Evolutionary conservation across 2,329 filamentous ascomycete genomes (phyloP), one percentile per base, ranked within the genome.

Genomic region (Lasiodiplodia sp.): DNA sequence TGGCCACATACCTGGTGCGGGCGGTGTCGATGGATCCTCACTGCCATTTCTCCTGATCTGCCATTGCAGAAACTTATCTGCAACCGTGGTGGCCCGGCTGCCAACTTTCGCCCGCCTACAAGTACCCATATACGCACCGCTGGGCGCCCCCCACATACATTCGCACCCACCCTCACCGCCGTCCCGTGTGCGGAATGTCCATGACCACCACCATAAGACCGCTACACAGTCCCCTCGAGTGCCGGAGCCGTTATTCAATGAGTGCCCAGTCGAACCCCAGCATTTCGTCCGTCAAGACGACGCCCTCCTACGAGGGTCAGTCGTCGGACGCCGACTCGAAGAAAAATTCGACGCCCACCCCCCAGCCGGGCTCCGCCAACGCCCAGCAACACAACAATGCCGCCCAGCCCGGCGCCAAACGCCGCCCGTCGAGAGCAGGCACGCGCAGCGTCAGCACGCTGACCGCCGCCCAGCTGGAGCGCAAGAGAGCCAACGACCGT

Each of bases 401-500:
- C 44, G 44, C 53, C 8, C 66, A 68, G 67, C 67, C 76, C 75
- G 78, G 78, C 34, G 72, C 75, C 68, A 85, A 84, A 76, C 83
- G 84, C 73, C 78, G 84, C 49, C 81, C 82, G 21, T 86, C 86
- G 56, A 81, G 86, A 75, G 85, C 85, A 44, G 86, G 86, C 12
- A 86, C 85, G 55, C 83, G 86, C 69, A 88, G 85, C 75, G 86
- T 88, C 52, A 85, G 84, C 47, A 86, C 85, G 11, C 79, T 88
- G 67, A 87, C 86, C 18, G 82, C 85, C 38, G 86, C 86, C 69
- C 86, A 88, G 73, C 79, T 88, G 60, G 86, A 88, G 72, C 80
- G 86, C 63, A 88, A 88, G 75, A 81, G 86, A 69, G 86, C 86
- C 70, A 88, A 88, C 75, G 86, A 88, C 75, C 82, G 86, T 70